Conservation (phyloP, 2,329 filamentous ascomycete genomes). For the Epichloe bromicola region DNA sequence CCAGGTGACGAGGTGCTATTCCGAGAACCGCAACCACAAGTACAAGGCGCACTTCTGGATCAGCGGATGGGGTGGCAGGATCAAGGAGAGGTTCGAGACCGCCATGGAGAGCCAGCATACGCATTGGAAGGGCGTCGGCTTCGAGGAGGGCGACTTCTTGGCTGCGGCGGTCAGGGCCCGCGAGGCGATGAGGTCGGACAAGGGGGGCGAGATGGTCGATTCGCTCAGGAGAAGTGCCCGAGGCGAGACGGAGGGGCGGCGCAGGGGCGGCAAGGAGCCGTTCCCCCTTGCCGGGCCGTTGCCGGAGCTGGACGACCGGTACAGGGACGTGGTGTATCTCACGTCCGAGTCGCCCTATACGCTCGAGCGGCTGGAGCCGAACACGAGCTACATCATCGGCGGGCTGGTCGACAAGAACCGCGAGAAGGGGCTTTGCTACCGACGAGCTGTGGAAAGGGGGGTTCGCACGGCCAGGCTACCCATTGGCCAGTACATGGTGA, state of each 20-base stretch:
- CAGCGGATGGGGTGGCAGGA: constrained; percentile 61
- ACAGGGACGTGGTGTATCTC: constrained; percentile 61
- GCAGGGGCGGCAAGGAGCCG: constrained; percentile 18
- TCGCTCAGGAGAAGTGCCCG: constrained; percentile 32
- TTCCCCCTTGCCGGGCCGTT: constrained; percentile 23
- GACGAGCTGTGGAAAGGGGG: constrained; percentile 61
- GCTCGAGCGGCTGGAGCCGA: constrained; percentile 68
- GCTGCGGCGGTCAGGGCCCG: constrained; percentile 53
- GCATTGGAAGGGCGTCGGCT: constrained; percentile 67
- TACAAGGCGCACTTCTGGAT: constrained; percentile 63
- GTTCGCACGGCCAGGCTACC: constrained; percentile 81
- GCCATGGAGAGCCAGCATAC: constrained; percentile 57
- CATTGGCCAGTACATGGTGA: constrained; percentile 89
- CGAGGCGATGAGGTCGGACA: constrained; percentile 43
- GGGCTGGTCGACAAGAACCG: constrained; percentile 93
- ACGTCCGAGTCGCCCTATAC: constrained; percentile 84
- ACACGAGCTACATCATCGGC: constrained; percentile 85
- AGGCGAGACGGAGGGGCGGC: constrained; percentile 14
- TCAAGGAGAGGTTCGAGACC: constrained; percentile 70
- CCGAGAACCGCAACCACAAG: constrained; percentile 61
- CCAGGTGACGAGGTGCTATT: constrained; percentile 81
- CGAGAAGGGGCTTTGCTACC: constrained; percentile 89
- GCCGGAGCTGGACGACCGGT: constrained; percentile 18
- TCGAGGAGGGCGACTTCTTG: constrained; percentile 63
- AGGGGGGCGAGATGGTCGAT: constrained; percentile 47